Evolutionary conservation across 495 filamentous ascomycete genomes (phyloP).

Genomic region (Annulohypoxylon stygium): DNA sequence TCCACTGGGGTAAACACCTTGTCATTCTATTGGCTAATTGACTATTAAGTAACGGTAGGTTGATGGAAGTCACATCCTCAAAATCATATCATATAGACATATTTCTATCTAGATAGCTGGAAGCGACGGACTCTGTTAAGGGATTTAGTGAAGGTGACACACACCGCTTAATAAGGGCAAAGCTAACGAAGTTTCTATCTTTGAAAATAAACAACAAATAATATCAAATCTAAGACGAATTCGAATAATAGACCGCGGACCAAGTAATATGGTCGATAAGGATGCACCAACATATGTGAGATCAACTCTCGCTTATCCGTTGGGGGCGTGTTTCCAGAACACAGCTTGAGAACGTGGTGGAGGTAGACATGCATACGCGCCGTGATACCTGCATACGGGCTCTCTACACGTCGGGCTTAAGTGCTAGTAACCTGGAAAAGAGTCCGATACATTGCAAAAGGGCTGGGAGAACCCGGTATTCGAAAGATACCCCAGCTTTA

Average conservation of each 20-base stretch:
- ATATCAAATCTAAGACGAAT: not conserved
- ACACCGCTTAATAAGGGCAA: not conserved
- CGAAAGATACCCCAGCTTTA: conserved; percentile 9
- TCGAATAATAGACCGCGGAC: not conserved
- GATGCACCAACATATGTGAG: conserved; percentile 17
- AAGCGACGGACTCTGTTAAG: not conserved
- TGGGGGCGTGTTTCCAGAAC: conserved; percentile 22
- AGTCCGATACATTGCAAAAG: conserved; percentile 18
- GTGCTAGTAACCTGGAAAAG: not conserved
- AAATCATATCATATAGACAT: not conserved
- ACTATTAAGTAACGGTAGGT: not conserved
- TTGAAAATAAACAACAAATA: not conserved
- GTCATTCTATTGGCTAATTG: conserved; percentile 24
- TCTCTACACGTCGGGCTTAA: conserved; percentile 13
- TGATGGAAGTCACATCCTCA: conserved; percentile 6
- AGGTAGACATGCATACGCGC: conserved; percentile 42
- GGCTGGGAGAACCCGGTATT: conserved; percentile 16
- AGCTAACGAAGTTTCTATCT: not conserved
- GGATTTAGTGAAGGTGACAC: not conserved
- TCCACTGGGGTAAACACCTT: conserved; percentile 11
- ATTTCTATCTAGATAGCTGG: not conserved
- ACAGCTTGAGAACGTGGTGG: conserved; percentile 35
- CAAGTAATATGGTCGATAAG: not conserved
- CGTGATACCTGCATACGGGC: conserved; percentile 37
- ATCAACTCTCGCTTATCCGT: conserved; percentile 37